A percentile compares a stretch with the other conserved stretches of the same genome.
Conservation (phyloP, 139 green algal genomes). For the Dunaliella primolecta region DNA sequence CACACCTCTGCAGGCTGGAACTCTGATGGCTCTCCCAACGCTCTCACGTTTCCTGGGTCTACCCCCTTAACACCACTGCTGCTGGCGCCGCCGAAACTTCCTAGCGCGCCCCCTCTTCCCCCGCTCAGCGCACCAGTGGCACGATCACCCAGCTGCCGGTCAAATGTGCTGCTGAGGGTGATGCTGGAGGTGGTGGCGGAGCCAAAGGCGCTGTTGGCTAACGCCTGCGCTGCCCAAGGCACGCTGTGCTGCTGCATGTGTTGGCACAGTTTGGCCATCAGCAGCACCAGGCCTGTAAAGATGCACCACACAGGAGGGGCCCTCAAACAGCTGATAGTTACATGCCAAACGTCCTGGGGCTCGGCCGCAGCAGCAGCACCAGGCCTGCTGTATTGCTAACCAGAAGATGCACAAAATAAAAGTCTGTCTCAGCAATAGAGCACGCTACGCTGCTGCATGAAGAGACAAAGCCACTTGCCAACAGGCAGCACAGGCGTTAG, state of each 20-base stretch:
- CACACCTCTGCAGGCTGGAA: background rate
- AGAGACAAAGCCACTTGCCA: too few relatives aligned
- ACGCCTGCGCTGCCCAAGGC: conserved; percentile 55
- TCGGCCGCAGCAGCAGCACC: background rate
- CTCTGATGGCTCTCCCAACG: background rate
- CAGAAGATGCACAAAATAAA: background rate
- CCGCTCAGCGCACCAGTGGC: background rate
- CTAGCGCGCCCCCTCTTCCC: background rate
- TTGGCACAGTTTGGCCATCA: conserved; percentile 63
- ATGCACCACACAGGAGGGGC: background rate
- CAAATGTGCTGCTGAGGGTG: background rate
- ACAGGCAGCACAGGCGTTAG: too few relatives aligned
- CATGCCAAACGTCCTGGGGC: background rate
- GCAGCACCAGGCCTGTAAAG: conserved; percentile 56
- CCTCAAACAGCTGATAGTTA: background rate
- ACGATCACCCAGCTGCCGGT: background rate
- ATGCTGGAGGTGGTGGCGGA: background rate
- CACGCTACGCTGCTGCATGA: too few relatives aligned
- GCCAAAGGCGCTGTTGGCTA: conserved; percentile 43
- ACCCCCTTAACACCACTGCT: background rate
- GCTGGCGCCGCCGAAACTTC: conserved; percentile 49
- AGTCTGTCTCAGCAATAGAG: too few relatives aligned
- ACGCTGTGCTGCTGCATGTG: conserved; percentile 63
- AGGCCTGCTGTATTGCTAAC: background rate
- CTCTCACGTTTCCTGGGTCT: background rate